Base-by-base conservation (phyloP, 129 eudicot genomes). In the Artemisia tridentata region DNA sequence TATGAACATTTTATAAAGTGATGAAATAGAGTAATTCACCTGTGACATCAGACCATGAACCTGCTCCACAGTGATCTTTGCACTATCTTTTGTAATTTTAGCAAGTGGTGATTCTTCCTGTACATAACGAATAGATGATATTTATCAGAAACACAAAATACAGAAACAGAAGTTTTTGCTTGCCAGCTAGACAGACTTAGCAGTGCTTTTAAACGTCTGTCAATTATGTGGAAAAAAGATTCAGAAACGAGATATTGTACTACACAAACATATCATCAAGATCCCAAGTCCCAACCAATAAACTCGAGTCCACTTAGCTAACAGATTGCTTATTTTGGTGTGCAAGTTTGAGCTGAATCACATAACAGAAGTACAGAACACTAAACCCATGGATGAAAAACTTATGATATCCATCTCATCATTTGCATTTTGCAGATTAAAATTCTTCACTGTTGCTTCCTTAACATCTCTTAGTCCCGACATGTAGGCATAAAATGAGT, bases 1-100 rank as follows among this genome's bases (percentile, higher is more conserved):
- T 34, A 9, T 23, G 43, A 52, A 0, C n/a, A 20, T 50, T 56
- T 0, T 27, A 76, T 2, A n/a, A 70, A 4, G 68, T 49, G 23
- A 75, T 6, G 19, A 75, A 58, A 29, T 27, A 23, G 11, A 38
- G 46, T 10, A 50, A 70, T 31, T 65, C 58, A 88, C 99, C 97
- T 90, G 99, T 15, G 99, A 95, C 99, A 95, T 95, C 69, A 95
- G 79, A 17, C 99, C 99, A 73, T 95, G 99, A 76, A 95, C 97
- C 80, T 95, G 97, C 82, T 95, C 99, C 23, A 88, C 99, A 4
- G 99, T 90, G 58, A 95, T 95, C 86, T 95, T 95, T 63, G 97
- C 90, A 83, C 99, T 90, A 82, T 95, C 99, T 3, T 89, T 86
- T 14, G 96, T 95, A 49, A 95, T 95, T 82, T 90, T 95, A 11